Conservation (phyloP, 805 yeast genomes). For the Yamadazyma laniorum region DNA sequence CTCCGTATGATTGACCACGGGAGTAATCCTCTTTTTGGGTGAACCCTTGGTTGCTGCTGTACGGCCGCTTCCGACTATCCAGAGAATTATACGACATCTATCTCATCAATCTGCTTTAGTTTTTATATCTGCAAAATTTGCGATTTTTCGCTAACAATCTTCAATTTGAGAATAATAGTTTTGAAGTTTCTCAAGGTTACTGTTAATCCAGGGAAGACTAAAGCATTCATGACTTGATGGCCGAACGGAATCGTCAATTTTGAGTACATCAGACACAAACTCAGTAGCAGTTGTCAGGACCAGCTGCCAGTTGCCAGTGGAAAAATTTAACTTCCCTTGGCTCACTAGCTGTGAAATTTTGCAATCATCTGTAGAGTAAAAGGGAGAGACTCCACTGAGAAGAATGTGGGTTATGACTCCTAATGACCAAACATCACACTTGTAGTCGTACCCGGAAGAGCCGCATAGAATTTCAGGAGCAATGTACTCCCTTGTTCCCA, state of each 20-base stretch:
- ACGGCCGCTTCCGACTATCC: neutral
- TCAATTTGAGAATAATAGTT: no score
- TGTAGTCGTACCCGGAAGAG: slow-evolving; percentile 45
- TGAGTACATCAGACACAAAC: no score
- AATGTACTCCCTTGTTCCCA: slow-evolving; percentile 67
- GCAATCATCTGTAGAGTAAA: slow-evolving; percentile 45
- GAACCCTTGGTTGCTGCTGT: slow-evolving; percentile 7
- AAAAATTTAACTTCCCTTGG: no score
- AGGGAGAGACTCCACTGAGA: slow-evolving; percentile 65
- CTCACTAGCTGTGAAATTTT: slow-evolving; percentile 21
- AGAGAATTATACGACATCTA: neutral
- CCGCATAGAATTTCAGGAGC: slow-evolving; percentile 60
- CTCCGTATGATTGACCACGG: neutral
- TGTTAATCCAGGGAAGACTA: no score
- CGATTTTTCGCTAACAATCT: slow-evolving; percentile 19
- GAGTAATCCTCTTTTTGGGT: neutral
- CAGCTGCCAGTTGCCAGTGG: no score
- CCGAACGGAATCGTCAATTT: no score
- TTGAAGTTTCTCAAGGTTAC: no score
- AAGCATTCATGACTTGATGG: no score
- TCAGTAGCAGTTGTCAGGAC: no score
- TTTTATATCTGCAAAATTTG: slow-evolving; percentile 19
- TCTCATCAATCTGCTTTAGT: slow-evolving; percentile 29
- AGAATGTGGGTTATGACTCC: slow-evolving; percentile 61
- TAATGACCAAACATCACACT: slow-evolving; percentile 70